Conservation (phyloP, 2,329 filamentous ascomycete genomes). For the Arthrobotrys entomopaga region DNA sequence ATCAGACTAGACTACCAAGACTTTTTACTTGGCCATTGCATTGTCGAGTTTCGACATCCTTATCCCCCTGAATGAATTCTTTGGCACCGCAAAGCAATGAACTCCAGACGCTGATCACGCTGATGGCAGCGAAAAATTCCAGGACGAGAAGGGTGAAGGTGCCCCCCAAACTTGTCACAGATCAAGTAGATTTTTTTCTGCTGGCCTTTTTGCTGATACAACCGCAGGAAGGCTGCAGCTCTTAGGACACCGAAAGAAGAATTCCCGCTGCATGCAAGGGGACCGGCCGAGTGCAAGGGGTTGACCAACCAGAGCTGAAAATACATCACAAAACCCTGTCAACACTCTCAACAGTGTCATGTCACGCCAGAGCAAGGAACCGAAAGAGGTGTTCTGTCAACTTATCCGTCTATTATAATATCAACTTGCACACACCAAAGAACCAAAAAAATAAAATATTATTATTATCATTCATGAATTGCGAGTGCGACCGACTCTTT, state of each 20-base stretch:
- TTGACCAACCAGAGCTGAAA: slow-evolving; percentile 32
- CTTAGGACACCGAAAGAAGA: slow-evolving; percentile 37
- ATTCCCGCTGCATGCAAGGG: slow-evolving; percentile 52
- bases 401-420: slow-evolving; percentile 37
- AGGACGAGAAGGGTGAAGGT: slow-evolving; percentile 2
- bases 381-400: slow-evolving; percentile 1
- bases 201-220: slow-evolving; percentile 14
- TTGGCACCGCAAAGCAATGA: slow-evolving; percentile 4
- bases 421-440: too few relatives aligned
- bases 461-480: too few relatives aligned
- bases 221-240: slow-evolving; percentile 35
- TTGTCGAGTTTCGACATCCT: background rate
- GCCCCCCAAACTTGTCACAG: slow-evolving; percentile 28
- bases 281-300: slow-evolving; percentile 35
- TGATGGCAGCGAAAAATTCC: slow-evolving; percentile 29
- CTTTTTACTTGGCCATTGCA: background rate
- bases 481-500: too few relatives aligned
- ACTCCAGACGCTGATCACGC: background rate
- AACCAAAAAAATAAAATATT: too few relatives aligned
- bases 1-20: background rate
- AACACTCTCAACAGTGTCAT: slow-evolving; percentile 27
- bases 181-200: slow-evolving; percentile 20
- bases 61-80: slow-evolving; percentile 19
- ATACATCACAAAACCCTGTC: slow-evolving; percentile 36
- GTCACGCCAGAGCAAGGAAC: slow-evolving; percentile 27